Percentiles rank a stretch among this genome's conserved stretches.
phyloP scores from a whole-genome alignment of 2,329 filamentous ascomycete genomes.

The Pyrenochaeta sp. region DNA sequence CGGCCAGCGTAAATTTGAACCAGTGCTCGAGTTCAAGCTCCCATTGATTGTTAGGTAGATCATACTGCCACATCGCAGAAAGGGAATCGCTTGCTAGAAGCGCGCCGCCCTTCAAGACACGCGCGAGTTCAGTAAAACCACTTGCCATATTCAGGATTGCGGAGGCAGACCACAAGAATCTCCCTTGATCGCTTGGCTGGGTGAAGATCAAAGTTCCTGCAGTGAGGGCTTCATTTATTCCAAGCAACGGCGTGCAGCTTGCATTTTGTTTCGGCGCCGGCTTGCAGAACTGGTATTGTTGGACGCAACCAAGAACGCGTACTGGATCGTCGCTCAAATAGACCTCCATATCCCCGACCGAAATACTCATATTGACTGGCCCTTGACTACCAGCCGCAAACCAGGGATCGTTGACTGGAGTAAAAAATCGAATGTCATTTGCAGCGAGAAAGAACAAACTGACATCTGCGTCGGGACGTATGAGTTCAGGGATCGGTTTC shows the following conservation, averaged over 20 bases:
- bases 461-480: constrained; percentile 35
- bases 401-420: constrained; percentile 35
- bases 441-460: constrained; percentile 39
- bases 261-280: not conserved
- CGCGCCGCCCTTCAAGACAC: not conserved
- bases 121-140: not conserved
- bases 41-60: constrained; percentile 40
- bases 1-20: constrained; percentile 33
- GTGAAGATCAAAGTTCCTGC: not conserved
- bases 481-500: constrained; percentile 33
- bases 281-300: constrained; percentile 46
- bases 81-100: not conserved
- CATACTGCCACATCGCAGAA: not conserved
- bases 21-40: constrained; percentile 38
- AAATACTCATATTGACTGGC: not conserved
- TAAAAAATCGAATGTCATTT: constrained; percentile 31
- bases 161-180: not conserved
- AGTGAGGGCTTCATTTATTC: not conserved
- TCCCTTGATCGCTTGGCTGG: not conserved
- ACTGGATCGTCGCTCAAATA: constrained; percentile 27
- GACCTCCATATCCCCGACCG: constrained; percentile 9
- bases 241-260: not conserved
- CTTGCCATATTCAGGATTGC: not conserved
- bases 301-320: constrained; percentile 35
- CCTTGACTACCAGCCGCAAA: constrained; percentile 22